Evolutionary conservation across 352 stramenopile species (phyloP).

Genomic region (Pilasporangium apinafurcum): DNA sequence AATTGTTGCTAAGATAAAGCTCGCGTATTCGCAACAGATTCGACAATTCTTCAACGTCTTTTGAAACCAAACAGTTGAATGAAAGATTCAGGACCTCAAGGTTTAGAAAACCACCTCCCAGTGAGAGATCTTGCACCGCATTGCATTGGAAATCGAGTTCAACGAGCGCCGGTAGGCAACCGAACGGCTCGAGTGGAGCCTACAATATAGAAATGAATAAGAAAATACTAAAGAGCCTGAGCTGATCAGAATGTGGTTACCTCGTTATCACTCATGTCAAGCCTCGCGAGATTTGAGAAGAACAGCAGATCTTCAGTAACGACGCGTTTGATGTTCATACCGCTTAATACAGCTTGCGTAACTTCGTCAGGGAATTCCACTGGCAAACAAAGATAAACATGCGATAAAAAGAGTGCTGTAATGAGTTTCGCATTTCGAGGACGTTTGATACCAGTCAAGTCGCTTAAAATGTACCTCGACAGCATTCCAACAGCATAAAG

Average conservation of each 20-base stretch:
- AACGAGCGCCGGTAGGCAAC: slow-evolving; percentile 44
- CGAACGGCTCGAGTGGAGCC: slow-evolving; percentile 59
- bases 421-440: background rate
- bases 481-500: slow-evolving; percentile 75
- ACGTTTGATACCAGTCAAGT: background rate
- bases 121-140: slow-evolving; percentile 33
- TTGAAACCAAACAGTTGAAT: slow-evolving; percentile 63
- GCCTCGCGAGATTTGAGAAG: slow-evolving; percentile 60
- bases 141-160: slow-evolving; percentile 84
- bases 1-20: slow-evolving; percentile 72
- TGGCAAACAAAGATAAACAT: slow-evolving; percentile 5
- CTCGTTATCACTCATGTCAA: slow-evolving; percentile 85
- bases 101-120: slow-evolving; percentile 53
- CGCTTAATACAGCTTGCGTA: slow-evolving; percentile 47
- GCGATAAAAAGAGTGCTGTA: background rate
- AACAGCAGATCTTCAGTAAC: slow-evolving; percentile 74
- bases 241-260: slow-evolving; percentile 8
- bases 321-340: slow-evolving; percentile 50
- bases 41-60: slow-evolving; percentile 63
- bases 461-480: slow-evolving; percentile 28
- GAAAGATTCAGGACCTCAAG: slow-evolving; percentile 77
- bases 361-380: slow-evolving; percentile 82
- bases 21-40: slow-evolving; percentile 72
- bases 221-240: background rate
- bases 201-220: slow-evolving; percentile 2